Percentiles rank a stretch among this genome's conserved stretches.
phyloP scores from a whole-genome alignment of 352 stramenopile genomes.

The Pythium periplocum region DNA sequence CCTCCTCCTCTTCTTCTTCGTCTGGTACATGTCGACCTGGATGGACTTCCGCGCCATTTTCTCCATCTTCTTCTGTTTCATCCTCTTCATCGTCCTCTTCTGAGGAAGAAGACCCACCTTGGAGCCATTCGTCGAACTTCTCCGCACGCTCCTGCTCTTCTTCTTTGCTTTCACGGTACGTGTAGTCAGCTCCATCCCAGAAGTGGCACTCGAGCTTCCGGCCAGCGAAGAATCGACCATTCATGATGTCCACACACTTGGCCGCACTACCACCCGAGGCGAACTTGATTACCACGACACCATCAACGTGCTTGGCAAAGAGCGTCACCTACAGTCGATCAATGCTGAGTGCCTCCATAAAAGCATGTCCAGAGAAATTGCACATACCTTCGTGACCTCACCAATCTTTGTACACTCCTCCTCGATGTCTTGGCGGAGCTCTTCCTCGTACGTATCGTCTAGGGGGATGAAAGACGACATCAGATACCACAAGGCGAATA shows the following conservation, averaged over 20 bases:
- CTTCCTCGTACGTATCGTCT: conserved; percentile 68
- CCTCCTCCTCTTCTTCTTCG: conserved; percentile 17
- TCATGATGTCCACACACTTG: conserved; percentile 86
- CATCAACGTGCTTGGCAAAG: conserved; percentile 90
- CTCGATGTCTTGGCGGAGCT: conserved; percentile 76
- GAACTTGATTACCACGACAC: conserved; percentile 95
- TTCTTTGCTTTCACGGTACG: conserved; percentile 66
- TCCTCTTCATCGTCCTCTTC: conserved; percentile 36
- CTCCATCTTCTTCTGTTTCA: background rate
- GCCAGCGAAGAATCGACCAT: conserved; percentile 85
- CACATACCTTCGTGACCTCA: conserved; percentile 60
- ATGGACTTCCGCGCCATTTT: conserved; percentile 4
- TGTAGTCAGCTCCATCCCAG: conserved; percentile 96
- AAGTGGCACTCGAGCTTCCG: conserved; percentile 87
- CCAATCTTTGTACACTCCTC: conserved; percentile 84
- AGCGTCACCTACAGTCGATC: conserved; percentile 88
- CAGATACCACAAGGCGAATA: no score
- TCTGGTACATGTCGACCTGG: conserved; percentile 20
- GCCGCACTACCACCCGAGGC: conserved; percentile 76
- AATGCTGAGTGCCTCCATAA: no score
- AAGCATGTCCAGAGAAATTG: background rate
- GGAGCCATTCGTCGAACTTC: conserved; percentile 94
- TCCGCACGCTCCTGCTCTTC: conserved; percentile 85
- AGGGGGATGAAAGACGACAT: background rate
- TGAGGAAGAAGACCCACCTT: conserved; percentile 66